Percentiles rank a stretch among this genome's conserved stretches.
Conservation (phyloP, 2,329 filamentous ascomycete genomes). For the Botrytis paeoniae region DNA sequence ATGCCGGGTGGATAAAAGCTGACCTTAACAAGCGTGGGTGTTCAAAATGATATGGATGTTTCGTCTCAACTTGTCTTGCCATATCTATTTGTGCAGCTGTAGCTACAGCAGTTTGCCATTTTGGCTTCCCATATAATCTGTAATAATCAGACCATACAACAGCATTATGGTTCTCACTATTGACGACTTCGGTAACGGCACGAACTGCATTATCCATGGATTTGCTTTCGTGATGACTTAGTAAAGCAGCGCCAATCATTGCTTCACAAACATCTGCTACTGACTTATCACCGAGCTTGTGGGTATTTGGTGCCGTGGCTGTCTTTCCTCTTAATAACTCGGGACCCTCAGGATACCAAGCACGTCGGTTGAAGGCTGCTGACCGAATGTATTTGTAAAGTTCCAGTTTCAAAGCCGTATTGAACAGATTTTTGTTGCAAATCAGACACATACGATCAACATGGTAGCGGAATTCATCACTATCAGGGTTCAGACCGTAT, state of each 20-base stretch:
- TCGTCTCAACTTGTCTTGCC: conserved; percentile 58
- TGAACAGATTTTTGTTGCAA: conserved; percentile 87
- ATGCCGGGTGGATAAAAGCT: conserved; percentile 85
- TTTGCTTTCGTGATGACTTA: conserved; percentile 43
- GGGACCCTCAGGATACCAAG: conserved; percentile 84
- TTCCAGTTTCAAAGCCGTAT: conserved; percentile 65
- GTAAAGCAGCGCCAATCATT: conserved; percentile 79
- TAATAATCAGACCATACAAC: conserved; percentile 71
- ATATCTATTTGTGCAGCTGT: conserved; percentile 69
- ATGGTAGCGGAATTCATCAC: conserved; percentile 83
- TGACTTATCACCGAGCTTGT: conserved; percentile 79
- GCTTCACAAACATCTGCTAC: conserved; percentile 95
- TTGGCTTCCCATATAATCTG: conserved; percentile 62
- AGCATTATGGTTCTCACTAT: conserved; percentile 67
- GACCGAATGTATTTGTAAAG: conserved; percentile 77
- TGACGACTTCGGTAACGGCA: conserved; percentile 68
- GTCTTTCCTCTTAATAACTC: conserved; percentile 70
- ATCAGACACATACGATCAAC: conserved; percentile 87
- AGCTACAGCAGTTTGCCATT: conserved; percentile 62
- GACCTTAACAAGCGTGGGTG: conserved; percentile 75
- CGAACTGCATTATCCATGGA: conserved; percentile 57
- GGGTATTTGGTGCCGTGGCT: conserved; percentile 52
- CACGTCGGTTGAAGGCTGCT: conserved; percentile 70
- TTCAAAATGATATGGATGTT: conserved; percentile 63
- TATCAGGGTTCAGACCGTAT: conserved; percentile 71